phyloP scores from a whole-genome alignment of 192 early-diverging fungal species.

The Chytriomyces confervae region DNA sequence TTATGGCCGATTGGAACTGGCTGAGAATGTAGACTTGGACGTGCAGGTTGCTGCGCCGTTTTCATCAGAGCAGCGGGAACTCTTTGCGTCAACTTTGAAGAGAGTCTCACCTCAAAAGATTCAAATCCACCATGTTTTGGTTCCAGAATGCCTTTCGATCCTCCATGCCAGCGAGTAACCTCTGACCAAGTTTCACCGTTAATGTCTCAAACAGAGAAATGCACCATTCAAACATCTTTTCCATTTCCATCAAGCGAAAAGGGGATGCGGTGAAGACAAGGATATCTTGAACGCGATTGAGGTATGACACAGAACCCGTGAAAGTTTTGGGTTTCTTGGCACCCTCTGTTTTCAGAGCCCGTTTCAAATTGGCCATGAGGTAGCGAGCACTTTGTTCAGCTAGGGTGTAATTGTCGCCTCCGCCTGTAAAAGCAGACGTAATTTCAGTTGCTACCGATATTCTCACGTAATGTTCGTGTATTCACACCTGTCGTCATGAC shows the following conservation, averaged over 20 bases:
- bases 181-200: background rate
- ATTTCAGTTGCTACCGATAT: background rate
- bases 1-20: background rate
- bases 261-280: background rate
- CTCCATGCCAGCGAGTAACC: background rate
- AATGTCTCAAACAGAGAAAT: background rate
- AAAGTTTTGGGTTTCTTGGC: background rate
- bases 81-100: background rate
- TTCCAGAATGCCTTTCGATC: slow-evolving; percentile 7
- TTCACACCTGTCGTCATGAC: slow-evolving; percentile 59
- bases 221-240: background rate
- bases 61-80: background rate
- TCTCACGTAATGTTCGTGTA: background rate
- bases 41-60: background rate
- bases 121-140: slow-evolving; percentile 23
- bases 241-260: background rate
- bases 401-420: slow-evolving; percentile 56
- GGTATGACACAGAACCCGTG: background rate
- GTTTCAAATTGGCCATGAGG: background rate
- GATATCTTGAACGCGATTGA: background rate
- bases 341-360: background rate
- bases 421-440: slow-evolving; percentile 24
- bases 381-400: slow-evolving; percentile 52
- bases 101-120: background rate
- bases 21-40: background rate